Conservation (phyloP, 805 yeast species). For the Teunomyces funiuensis region DNA sequence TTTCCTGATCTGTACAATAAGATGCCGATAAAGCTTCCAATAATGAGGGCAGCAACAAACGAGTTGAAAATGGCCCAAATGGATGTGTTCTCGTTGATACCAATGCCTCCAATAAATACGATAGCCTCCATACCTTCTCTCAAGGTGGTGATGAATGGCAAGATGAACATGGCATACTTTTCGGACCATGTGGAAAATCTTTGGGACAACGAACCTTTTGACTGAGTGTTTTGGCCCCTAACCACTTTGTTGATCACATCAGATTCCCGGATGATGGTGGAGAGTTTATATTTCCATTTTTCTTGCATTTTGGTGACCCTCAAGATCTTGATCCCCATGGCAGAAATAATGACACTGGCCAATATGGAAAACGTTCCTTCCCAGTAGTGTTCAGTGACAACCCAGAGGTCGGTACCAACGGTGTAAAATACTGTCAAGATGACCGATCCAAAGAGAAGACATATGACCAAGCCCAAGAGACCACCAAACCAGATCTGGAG, state of each 20-base stretch:
- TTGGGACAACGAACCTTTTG: slow-evolving; percentile 7
- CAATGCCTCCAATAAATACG: slow-evolving; percentile 85
- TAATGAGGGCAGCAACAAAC: slow-evolving; percentile 52
- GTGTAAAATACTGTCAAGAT: slow-evolving; percentile 40
- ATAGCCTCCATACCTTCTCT: slow-evolving; percentile 93
- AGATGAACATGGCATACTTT: slow-evolving; percentile 67
- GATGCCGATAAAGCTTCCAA: slow-evolving; percentile 66
- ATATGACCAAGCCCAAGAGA: slow-evolving; percentile 36
- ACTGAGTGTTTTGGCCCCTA: slow-evolving; percentile 4
- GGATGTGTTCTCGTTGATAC: slow-evolving; percentile 38
- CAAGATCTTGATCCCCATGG: slow-evolving; percentile 46
- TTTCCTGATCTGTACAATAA: slow-evolving; percentile 76
- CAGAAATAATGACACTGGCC: slow-evolving; percentile 45
- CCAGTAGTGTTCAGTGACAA: slow-evolving; percentile 49
- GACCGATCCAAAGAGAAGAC: slow-evolving; percentile 40
- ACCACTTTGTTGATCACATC: slow-evolving; percentile 21
- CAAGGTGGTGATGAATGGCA: slow-evolving; percentile 83
- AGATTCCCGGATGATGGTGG: slow-evolving; percentile 24
- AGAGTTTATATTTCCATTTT: slow-evolving; percentile 44
- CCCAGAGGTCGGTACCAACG: slow-evolving; percentile 46
- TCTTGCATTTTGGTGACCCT: slow-evolving; percentile 45
- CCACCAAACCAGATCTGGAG: slow-evolving; percentile 48
- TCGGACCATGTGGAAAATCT: slow-evolving; percentile 32
- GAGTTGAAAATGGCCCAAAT: slow-evolving; percentile 56
- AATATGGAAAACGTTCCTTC: slow-evolving; percentile 45